Evolutionary conservation across 345 rosid genomes (phyloP), one percentile per base, ranked within the genome.

Genomic region (Citrus glauca): DNA sequence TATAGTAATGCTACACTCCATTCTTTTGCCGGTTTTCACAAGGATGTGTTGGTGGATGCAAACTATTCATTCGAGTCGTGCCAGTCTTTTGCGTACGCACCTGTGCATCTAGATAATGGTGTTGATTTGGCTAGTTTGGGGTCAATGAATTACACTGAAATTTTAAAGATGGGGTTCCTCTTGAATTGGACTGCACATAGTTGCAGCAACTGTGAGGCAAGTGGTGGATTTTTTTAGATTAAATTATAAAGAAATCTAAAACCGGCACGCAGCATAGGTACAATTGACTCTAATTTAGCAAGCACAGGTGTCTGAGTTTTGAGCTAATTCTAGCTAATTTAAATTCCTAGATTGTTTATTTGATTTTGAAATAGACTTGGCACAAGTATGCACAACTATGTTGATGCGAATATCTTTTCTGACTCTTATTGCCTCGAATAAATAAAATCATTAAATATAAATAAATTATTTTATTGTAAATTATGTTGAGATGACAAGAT

Each of bases 121-220:
- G 42, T 7, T 55, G 77, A 62, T 77, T 4, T 27, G 28, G 27
- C 2, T 28, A 60, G 59, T 40, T 22, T 70, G 10, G 1, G 0
- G n/a, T 0, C 1, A 1, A 77, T 76, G 87, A 61, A 74, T 79
- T 91, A 84, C 53, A 40, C 5, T 35, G 84, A 77, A 20, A 75
- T 92, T 78, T 74, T 90, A 83, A 82, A 78, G 81, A 83, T 38
- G 74, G 97, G 96, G 6, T 87, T 91, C 72, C 62, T 85, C 75
- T 72, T 92, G 91, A 87, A 45, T 30, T 74, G 77, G 77, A 73
- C 71, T 53, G 40, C 75, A 30, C 42, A 22, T 69, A 65, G 20
- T 20, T 80, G 82, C 64, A 38, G 65, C 61, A 72, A 11, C 7
- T 80, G 82, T 61, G 79, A 69, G 68, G 7, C 22, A 53, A 40